These are phyloP conservation scores for Fusarium proliferatum DNA, from an alignment of 2,329 filamentous ascomycete species.

Conservation along the genomic window DNA sequence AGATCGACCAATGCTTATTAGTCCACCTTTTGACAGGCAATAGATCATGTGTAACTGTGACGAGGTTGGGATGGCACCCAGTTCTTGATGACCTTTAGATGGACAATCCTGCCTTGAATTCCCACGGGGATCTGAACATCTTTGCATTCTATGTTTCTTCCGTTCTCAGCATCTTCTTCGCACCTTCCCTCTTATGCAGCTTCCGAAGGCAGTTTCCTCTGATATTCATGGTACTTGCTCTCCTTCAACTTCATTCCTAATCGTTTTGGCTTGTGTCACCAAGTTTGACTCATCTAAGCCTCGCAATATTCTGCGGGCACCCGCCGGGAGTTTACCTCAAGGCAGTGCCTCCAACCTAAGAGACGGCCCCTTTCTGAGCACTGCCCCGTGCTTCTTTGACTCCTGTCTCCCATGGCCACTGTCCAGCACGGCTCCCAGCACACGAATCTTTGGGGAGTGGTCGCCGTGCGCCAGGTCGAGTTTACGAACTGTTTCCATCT, in stretches of 20 bases:
- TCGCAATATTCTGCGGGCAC: conserved; percentile 19
- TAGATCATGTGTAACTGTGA: conserved; percentile 7
- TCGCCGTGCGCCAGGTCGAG: not conserved
- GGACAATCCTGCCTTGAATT: not conserved
- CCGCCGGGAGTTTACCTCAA: conserved; percentile 10
- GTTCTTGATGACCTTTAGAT: too few relatives aligned
- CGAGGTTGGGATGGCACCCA: not conserved
- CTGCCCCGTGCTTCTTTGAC: not conserved
- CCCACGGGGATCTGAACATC: not conserved
- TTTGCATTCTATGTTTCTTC: not conserved
- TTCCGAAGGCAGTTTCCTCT: not conserved
- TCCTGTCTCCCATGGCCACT: not conserved
- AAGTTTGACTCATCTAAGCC: not conserved
- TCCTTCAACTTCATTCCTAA: not conserved
- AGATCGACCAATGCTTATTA: not conserved
- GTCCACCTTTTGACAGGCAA: not conserved
- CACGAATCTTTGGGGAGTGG: not conserved
- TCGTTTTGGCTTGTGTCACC: not conserved
- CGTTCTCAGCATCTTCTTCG: not conserved
- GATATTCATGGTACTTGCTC: not conserved
- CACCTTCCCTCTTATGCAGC: not conserved
- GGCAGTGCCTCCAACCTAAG: not conserved
- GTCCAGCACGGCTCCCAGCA: not conserved
- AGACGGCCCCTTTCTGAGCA: not conserved
- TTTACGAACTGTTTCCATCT: not conserved